These are phyloP conservation scores for Cyberlindnera veronae DNA, from an alignment of 805 yeast species.

Conservation along the genomic window DNA sequence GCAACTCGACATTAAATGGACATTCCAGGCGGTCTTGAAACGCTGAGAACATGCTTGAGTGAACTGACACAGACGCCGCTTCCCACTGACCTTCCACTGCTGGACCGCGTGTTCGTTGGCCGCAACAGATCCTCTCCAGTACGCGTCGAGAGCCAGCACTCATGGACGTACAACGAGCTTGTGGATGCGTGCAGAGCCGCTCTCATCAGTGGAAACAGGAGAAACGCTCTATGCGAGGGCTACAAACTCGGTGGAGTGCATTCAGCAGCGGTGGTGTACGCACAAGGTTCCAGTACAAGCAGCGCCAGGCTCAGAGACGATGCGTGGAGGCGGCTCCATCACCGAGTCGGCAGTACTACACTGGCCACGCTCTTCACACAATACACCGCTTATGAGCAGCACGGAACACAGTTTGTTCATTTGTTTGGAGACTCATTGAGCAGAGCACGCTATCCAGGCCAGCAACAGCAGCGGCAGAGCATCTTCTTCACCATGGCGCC, in stretches of 20 bases:
- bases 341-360: constrained; percentile 9
- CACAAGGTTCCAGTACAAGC: constrained; percentile 36
- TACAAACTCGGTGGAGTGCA: constrained; percentile 34
- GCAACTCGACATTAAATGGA: too few species aligned
- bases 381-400: constrained; percentile 9
- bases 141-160: not conserved
- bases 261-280: constrained; percentile 27
- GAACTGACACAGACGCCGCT: too few species aligned
- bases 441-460: not conserved
- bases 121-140: not conserved
- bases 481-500: constrained; percentile 9
- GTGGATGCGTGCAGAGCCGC: constrained; percentile 40
- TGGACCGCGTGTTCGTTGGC: constrained; percentile 7
- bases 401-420: constrained; percentile 9
- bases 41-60: too few species aligned
- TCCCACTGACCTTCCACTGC: too few species aligned
- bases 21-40: too few species aligned
- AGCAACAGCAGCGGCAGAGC: too few species aligned
- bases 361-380: constrained; percentile 15
- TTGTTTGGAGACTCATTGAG: constrained; percentile 18
- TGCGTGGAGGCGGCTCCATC: constrained; percentile 37
- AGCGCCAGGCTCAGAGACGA: constrained; percentile 39
- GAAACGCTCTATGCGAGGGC: constrained; percentile 42
- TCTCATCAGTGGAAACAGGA: constrained; percentile 28
- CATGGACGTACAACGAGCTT: constrained; percentile 29